Evolutionary conservation across 2,329 filamentous ascomycete genomes (phyloP).

Genomic region (Beauveria sp.): DNA sequence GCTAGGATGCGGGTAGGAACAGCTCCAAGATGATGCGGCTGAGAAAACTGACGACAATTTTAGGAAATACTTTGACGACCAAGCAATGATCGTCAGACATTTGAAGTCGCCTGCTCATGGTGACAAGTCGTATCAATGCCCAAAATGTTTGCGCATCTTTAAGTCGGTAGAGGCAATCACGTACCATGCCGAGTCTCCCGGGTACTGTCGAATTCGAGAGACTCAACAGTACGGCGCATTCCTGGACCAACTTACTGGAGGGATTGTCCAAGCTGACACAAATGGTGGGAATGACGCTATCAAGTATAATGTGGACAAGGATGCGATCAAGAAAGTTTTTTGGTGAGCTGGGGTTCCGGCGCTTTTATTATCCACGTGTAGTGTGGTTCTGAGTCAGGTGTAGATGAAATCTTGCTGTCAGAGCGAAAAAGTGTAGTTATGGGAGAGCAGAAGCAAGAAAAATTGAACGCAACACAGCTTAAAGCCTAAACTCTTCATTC

Average conservation of each 20-base stretch:
- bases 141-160: slow-evolving; percentile 14
- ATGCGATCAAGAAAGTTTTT: not conserved
- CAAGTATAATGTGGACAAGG: not conserved
- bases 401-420: too few species aligned
- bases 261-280: slow-evolving; percentile 21
- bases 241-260: slow-evolving; percentile 26
- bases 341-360: not conserved
- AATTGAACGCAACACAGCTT: too few species aligned
- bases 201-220: slow-evolving; percentile 1
- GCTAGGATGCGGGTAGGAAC: slow-evolving; percentile 5
- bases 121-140: slow-evolving; percentile 15
- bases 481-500: too few species aligned
- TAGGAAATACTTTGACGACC: slow-evolving; percentile 9
- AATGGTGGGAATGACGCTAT: not conserved
- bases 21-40: too few species aligned
- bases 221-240: slow-evolving; percentile 17
- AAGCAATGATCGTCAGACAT: not conserved
- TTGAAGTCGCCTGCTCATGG: not conserved
- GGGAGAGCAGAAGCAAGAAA: too few species aligned
- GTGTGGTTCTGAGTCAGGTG: too few species aligned
- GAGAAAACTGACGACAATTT: not conserved
- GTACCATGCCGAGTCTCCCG: slow-evolving; percentile 6
- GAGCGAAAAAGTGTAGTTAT: too few species aligned
- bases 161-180: slow-evolving; percentile 7
- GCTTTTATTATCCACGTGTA: too few species aligned